These are phyloP conservation scores for Davidsoniella neocaledoniae DNA, from an alignment of 2,329 filamentous ascomycete genomes.

Conservation along the genomic window DNA sequence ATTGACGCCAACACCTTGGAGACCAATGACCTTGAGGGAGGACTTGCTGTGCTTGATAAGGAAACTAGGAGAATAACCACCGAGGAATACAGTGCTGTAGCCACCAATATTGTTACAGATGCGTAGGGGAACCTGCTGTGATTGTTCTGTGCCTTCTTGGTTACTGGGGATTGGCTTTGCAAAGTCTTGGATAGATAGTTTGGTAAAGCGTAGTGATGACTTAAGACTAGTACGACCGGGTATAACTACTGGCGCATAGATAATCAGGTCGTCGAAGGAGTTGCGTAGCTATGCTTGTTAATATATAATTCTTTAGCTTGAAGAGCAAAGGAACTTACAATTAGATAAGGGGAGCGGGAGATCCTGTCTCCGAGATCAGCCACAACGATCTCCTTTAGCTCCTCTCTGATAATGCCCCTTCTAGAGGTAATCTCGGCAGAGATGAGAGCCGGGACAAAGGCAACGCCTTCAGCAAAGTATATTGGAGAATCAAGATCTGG, in stretches of 20 bases:
- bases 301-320: neutral
- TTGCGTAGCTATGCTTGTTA: conserved; percentile 46
- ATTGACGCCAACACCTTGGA: conserved; percentile 52
- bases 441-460: conserved; percentile 60
- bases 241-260: conserved; percentile 60
- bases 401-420: conserved; percentile 55
- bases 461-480: conserved; percentile 59
- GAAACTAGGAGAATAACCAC: conserved; percentile 65
- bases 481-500: conserved; percentile 55
- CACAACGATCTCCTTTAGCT: conserved; percentile 62
- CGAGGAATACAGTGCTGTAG: conserved; percentile 67
- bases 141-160: conserved; percentile 30
- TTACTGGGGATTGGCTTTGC: conserved; percentile 30
- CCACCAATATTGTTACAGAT: conserved; percentile 51
- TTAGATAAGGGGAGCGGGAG: conserved; percentile 57
- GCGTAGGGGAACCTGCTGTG: conserved; percentile 36
- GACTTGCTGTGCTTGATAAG: conserved; percentile 69
- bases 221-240: conserved; percentile 31
- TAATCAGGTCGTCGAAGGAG: conserved; percentile 61
- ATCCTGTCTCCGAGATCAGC: conserved; percentile 68
- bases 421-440: conserved; percentile 53
- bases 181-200: conserved; percentile 45
- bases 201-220: conserved; percentile 54
- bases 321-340: conserved; percentile 37
- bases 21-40: conserved; percentile 53